Evolutionary conservation across 2,329 filamentous ascomycete genomes (phyloP), one percentile per base, ranked within the genome.

Genomic region (Lachnellula willkommii): DNA sequence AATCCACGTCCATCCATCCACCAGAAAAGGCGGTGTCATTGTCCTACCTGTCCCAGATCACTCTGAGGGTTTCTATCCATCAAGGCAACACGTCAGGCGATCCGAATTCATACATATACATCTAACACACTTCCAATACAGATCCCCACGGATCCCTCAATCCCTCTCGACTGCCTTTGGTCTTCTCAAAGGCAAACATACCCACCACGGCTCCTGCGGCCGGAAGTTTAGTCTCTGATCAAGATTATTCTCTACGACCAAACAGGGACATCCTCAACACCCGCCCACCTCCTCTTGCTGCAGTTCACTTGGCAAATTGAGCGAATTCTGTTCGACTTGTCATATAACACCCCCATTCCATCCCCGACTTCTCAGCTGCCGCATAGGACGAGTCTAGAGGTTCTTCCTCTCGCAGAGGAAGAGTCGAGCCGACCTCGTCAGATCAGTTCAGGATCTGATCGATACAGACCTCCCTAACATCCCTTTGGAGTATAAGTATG

Each of bases 351-450:
- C 73, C 77, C 77, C 66, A 71, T 74, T 74, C 81, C 79, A 74
- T 81, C 81, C 74, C 75, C 81, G 76, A 76, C 77, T 75, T 77
- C 79, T 83, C 88, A 95, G 90, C 93, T 97, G 94, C 94, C 94
- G 94, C 93, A 99, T 99, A 97, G 90, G 89, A 95, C 88, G 86
- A 84, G 84, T 87, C 87, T 84, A 84, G 83, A 86, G 89, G 88
- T 92, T 95, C 93, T 97, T 97, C 93, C 92, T 96, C 93, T 94
- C 79, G 80, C 79, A 76, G 93, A 92, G 94, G 94, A 93, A 95
- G 94, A 94, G 90, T 96, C 91, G 89, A 90, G 88, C 88, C 93
- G 90, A 88, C 90, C 89, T 90, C 88, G 90, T 87, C 89, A 89
- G 84, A 85, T 87, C 82, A 87, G 81, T 81, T 82, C 89, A 82